Evolutionary conservation across 139 green algal genomes (phyloP), one percentile per base, ranked within the genome.

Genomic region (Chlamydomonas incerta): DNA sequence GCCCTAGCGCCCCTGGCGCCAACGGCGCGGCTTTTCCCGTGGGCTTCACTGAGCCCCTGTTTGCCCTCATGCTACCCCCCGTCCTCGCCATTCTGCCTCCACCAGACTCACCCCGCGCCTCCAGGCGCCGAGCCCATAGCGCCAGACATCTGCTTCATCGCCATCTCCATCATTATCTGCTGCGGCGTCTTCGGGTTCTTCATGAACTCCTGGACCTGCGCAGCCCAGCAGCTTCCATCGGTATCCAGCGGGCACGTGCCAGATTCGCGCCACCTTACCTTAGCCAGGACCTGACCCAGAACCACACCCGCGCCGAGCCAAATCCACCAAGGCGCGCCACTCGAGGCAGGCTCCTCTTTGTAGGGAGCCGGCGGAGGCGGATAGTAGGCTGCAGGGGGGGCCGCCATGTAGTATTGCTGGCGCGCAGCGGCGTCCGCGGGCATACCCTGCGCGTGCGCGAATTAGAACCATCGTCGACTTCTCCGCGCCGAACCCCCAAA

Each of bases 161-260:
- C 90, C 91, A 94, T 94, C 69, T 94, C 91, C 21, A 84, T 80
- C 91, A 94, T 94, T 57, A 94, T 91, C 37, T 90, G 85, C 88
- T 94, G 91, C 3, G 91, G 91, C 1, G 85, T 90, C 89, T 94
- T 91, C 33, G 88, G 88, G 79, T 92, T 94, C 86, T 91, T 91
- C 87, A 91, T 93, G 34, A 91, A 86, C 57, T 94, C 88, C 46
- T 91, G 86, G 0, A 92, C 89, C 91, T 94, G 91, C 60, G 15
- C 14, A 3, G 13, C 29, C n/a, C 5, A 2, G 9, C 9, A 29
- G 4, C 60, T 33, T 33, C 6, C 55, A 4, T 63, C 10, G 55
- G 55, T 63, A 10, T 9, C 57, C 10, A 9, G 15, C 23, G 6
- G 23, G n/a, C 2, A 15, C 28, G 11, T 18, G 29, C 21, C 28